Base-by-base conservation (phyloP, 139 green algal species). In the Chlamydomonas incerta region DNA sequence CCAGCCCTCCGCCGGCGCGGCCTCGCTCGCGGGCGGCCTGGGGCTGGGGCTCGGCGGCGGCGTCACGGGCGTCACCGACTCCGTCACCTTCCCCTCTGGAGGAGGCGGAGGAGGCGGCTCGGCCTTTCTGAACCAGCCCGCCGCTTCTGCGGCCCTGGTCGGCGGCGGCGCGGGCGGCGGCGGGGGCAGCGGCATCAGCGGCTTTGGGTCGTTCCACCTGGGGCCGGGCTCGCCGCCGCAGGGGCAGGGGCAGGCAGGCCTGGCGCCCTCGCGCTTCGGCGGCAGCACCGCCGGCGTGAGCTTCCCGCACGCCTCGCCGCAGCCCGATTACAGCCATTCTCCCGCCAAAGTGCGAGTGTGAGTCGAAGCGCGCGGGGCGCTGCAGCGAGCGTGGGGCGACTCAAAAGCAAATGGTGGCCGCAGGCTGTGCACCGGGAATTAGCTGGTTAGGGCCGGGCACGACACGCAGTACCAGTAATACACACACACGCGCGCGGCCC, bases 311-410 rank as follows among this genome's bases (percentile, higher is more conserved):
- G 3, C 14, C 33, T 10, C 2, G 67, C 67, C 67, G 26, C 18
- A 52, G 2, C 34, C n/a, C 20, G 2, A 52, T 3, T 41, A 28
- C 33, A 13, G 14, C 17, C n/a, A 74, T 34, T 72, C 74, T 29
- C 65, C 68, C 26, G 24, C 68, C 67, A 86, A 86, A 60, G 68
- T 86, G 11, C 80, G 80, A 17, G 69, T 86, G 80, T 86, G 57
- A 79, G 80, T 79, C 29, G 4, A n/a, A n/a, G n/a, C n/a, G n/a
- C n/a, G n/a, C n/a, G n/a, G n/a, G n/a, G n/a, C n/a, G n/a, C n/a
- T n/a, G n/a, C n/a, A n/a, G n/a, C n/a, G n/a, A n/a, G n/a, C n/a
- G n/a, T n/a, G n/a, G n/a, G n/a, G n/a, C n/a, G n/a, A n/a, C n/a
- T n/a, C n/a, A n/a, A n/a, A n/a, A n/a, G n/a, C n/a, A n/a, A n/a